Base-by-base conservation (phyloP, 441 rosid genomes). In the Croton laevigatus region DNA sequence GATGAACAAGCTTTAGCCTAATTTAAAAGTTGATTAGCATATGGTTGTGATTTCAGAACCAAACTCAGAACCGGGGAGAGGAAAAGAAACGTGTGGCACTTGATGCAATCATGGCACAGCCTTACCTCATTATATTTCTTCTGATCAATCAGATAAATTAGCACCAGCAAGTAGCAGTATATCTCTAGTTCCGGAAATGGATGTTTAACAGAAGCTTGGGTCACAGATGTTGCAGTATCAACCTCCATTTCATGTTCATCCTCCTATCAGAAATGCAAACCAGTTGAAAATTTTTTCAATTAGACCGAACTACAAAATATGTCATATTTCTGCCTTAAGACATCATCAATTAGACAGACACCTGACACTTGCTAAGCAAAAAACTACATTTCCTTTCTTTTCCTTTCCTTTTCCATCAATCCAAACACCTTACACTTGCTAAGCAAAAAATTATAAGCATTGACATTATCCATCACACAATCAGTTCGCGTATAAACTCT, bases 171-270 rank as follows among this genome's bases (percentile, higher is more conserved):
- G 74, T 82, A 86, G 79, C 89, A 87, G 74, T 75, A 89, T 6
- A 89, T 82, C 78, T 89, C 95, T 36, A 89, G 74, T 72, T 89
- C 95, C 3, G 89, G 92, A 44, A 86, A 59, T 8, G 78, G 55
- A 49, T 86, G 83, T 72, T 86, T 89, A 1, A 42, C 75, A 32
- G 89, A 73, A 68, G 78, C 79, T 82, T 78, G 89, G 55, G 70
- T 73, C 10, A 65, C 80, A 2, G 90, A 83, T 16, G 84, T 73
- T 0, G 86, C 90, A 2, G 85, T 85, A 76, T 89, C 91, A 36
- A 89, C 87, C 81, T 89, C 95, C 92, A 89, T 89, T 53, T 86
- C 89, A 59, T 85, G 85, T 27, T 84, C 92, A 74, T 84, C 90
- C 22, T 89, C 92, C 95, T 89, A 69, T 37, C 59, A 34, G 27